Evolutionary conservation across 805 yeast species (phyloP).

Genomic region (Yarrowia sp.): DNA sequence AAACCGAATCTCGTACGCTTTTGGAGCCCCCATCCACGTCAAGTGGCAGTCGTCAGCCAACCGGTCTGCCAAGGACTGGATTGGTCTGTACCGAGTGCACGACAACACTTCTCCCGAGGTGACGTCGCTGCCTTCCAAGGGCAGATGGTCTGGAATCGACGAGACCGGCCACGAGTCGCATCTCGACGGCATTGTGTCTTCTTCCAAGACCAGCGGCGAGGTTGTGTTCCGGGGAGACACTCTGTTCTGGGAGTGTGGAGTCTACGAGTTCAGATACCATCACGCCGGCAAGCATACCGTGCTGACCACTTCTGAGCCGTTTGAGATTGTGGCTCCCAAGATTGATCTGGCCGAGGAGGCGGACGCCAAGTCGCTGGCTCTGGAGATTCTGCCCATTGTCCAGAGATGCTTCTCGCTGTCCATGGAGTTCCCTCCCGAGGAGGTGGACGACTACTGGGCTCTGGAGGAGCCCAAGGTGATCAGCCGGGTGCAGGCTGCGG

Average conservation of each 20-base stretch:
- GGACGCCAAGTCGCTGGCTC: slow-evolving; percentile 37
- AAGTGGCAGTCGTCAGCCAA: slow-evolving; percentile 52
- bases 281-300: slow-evolving; percentile 65
- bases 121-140: slow-evolving; percentile 59
- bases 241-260: slow-evolving; percentile 63
- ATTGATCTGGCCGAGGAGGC: slow-evolving; percentile 35
- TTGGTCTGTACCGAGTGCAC: slow-evolving; percentile 65
- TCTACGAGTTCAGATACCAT: slow-evolving; percentile 73
- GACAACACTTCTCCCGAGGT: slow-evolving; percentile 54
- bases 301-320: slow-evolving; percentile 59
- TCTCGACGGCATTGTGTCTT: slow-evolving; percentile 29
- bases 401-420: slow-evolving; percentile 31
- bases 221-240: slow-evolving; percentile 48
- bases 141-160: slow-evolving; percentile 55
- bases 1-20: slow-evolving; percentile 29
- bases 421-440: slow-evolving; percentile 30
- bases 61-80: slow-evolving; percentile 62
- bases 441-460: slow-evolving; percentile 32
- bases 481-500: slow-evolving; percentile 31
- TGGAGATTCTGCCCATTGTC: slow-evolving; percentile 34
- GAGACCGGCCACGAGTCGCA: slow-evolving; percentile 28
- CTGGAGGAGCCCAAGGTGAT: slow-evolving; percentile 31
- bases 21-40: slow-evolving; percentile 55
- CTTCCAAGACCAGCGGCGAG: slow-evolving; percentile 41
- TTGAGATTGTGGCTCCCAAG: slow-evolving; percentile 51